These are phyloP conservation scores for Verticillium klebahnii DNA, from an alignment of 2,329 filamentous ascomycete species.

Conservation along the genomic window DNA sequence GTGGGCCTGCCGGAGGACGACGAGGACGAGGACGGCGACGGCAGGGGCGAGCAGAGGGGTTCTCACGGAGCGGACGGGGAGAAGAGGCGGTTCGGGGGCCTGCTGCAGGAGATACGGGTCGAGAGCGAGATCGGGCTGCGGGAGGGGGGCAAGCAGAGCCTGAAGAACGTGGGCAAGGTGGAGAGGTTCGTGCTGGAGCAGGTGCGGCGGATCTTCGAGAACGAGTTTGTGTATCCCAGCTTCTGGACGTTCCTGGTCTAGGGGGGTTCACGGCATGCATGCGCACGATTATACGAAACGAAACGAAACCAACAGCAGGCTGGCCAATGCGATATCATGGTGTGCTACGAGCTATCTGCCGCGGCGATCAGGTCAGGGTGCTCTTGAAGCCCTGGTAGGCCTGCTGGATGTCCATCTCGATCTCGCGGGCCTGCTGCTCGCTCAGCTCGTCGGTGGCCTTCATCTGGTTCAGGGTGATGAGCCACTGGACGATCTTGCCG, in stretches of 20 bases:
- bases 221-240: slow-evolving; percentile 97
- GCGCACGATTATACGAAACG: no score
- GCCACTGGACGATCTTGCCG: slow-evolving; percentile 97
- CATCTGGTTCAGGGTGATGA: slow-evolving; percentile 98
- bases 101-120: slow-evolving; percentile 89
- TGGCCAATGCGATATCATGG: background rate
- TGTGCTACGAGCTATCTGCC: background rate
- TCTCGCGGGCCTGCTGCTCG: slow-evolving; percentile 80
- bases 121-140: slow-evolving; percentile 96
- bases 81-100: slow-evolving; percentile 54
- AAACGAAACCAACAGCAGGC: no score
- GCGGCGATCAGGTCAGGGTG: slow-evolving; percentile 50
- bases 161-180: slow-evolving; percentile 98
- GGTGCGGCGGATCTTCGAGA: slow-evolving; percentile 94
- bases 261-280: no score
- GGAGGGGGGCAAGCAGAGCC: slow-evolving; percentile 84
- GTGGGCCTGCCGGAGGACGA: slow-evolving; percentile 42
- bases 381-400: slow-evolving; percentile 93
- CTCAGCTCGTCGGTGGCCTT: slow-evolving; percentile 86
- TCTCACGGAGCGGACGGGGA: slow-evolving; percentile 17
- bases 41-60: slow-evolving; percentile 6
- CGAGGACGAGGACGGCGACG: slow-evolving; percentile 23
- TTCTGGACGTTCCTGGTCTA: slow-evolving; percentile 92
- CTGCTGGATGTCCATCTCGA: slow-evolving; percentile 89
- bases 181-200: slow-evolving; percentile 97